Base-by-base conservation (phyloP, 768 basidiomycete genomes). In the Tephrocybe sp. region DNA sequence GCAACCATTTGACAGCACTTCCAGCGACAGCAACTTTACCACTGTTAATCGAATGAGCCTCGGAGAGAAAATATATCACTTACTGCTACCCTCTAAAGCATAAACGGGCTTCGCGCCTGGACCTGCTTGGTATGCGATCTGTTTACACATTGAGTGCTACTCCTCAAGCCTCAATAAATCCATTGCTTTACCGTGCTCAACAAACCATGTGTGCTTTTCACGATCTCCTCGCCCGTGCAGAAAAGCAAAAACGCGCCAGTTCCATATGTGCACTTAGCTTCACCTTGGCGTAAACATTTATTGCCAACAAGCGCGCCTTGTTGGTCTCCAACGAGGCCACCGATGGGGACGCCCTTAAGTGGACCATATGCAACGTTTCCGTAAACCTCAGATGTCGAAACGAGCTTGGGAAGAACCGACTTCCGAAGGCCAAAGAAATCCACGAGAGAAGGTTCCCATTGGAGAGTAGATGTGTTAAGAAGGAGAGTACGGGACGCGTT, bases 201-300 rank as follows among this genome's bases (percentile, higher is more conserved):
- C 49, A 99, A 68, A 3, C 95, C 97, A 60, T 97, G 87, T 23
- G 69, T 74, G 59, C 92, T 95, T 64, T 86, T 75, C 19, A 98
- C 87, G 33, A 92, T 84, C 22, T 95, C 86, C 18, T 71, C 72
- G 2, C 95, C 97, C 1, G 97, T 97, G 70, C 90, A 91, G 77
- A 97, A 97, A 23, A 99, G 72, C 56, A 98, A 73, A 75, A 99
- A 99, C 30, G 93, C 93, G 24, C 97, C 95, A 1, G 95, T 97
- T 21, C 95, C 95, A 59, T 95, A 99, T 3, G 97, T 99, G 69
- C 94, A 97, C 70, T 99, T 99, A 2, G 94, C 95, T 65, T 97
- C 89, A 15, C 95, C 95, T 56, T 80, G 76, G n/a, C 63, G 74
- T 46, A 99, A 67, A 62, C 97, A 98, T 67, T 97, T 97, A 73